These are phyloP conservation scores for Fraxinus greggii DNA, from an alignment of 305 asterid species.

Conservation along the genomic window DNA sequence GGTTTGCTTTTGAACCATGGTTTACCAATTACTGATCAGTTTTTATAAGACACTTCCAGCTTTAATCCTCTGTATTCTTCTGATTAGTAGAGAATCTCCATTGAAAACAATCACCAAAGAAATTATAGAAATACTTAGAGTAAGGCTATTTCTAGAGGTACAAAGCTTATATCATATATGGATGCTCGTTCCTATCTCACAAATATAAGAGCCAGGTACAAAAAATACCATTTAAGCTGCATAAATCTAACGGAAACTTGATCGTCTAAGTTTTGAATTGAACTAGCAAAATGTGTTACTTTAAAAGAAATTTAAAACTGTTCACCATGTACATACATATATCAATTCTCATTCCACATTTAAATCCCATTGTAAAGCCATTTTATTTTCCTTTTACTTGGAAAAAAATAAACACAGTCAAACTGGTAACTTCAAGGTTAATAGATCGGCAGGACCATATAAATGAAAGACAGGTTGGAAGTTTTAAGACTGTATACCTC, in stretches of 20 bases:
- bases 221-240: neutral
- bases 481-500: conserved; percentile 39
- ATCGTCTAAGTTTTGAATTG: neutral
- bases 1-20: neutral
- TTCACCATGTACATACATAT: neutral
- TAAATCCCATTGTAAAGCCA: neutral
- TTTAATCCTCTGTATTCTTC: neutral
- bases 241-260: neutral
- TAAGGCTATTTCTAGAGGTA: neutral
- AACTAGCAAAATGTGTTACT: neutral
- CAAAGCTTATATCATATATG: neutral
- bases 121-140: neutral
- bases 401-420: neutral
- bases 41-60: neutral
- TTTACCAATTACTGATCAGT: neutral
- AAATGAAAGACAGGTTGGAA: neutral
- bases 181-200: neutral
- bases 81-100: neutral
- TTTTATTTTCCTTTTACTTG: neutral
- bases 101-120: neutral
- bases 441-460: neutral
- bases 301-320: neutral
- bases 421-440: neutral
- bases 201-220: neutral
- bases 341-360: neutral